Evolutionary conservation across 2,329 filamentous ascomycete species (phyloP).

Genomic region (Hawksworthiomyces lignivorus): DNA sequence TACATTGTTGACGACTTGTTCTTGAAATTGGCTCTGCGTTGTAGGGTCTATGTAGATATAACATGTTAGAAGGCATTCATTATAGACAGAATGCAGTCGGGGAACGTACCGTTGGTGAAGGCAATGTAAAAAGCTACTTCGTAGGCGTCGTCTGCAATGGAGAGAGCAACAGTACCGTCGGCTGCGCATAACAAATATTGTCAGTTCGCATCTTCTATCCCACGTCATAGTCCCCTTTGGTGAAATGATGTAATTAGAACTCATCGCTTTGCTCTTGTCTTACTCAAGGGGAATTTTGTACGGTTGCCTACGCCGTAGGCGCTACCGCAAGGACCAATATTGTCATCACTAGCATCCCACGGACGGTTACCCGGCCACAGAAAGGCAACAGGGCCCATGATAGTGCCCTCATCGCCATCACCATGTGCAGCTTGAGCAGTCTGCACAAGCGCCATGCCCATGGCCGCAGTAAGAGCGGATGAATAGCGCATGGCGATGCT

Average conservation of each 20-base stretch:
- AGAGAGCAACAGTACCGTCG: constrained; percentile 13
- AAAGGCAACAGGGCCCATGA: constrained; percentile 48
- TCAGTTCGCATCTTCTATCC: no score
- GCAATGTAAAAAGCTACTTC: constrained; percentile 15
- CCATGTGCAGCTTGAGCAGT: constrained; percentile 16
- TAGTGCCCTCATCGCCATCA: constrained; percentile 21
- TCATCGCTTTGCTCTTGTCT: no score
- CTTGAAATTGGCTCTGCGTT: constrained; percentile 23
- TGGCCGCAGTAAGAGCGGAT: neutral
- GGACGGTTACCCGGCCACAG: constrained; percentile 45
- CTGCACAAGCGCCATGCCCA: neutral
- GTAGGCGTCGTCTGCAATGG: constrained; percentile 16
- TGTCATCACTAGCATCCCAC: constrained; percentile 43
- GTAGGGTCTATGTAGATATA: constrained; percentile 19
- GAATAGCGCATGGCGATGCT: constrained; percentile 8
- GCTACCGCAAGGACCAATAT: constrained; percentile 44
- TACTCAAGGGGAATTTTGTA: constrained; percentile 43
- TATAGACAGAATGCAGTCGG: neutral
- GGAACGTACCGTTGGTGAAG: constrained; percentile 29
- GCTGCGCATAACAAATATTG: no score
- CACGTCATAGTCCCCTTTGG: no score
- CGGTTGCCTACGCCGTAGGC: constrained; percentile 34
- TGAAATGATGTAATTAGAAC: no score
- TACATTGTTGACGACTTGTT: constrained; percentile 22
- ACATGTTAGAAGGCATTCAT: neutral